Percentiles rank a stretch among this genome's conserved stretches.
phyloP scores from a whole-genome alignment of 2,329 filamentous ascomycete genomes.

The Xylariaceae sp. region DNA sequence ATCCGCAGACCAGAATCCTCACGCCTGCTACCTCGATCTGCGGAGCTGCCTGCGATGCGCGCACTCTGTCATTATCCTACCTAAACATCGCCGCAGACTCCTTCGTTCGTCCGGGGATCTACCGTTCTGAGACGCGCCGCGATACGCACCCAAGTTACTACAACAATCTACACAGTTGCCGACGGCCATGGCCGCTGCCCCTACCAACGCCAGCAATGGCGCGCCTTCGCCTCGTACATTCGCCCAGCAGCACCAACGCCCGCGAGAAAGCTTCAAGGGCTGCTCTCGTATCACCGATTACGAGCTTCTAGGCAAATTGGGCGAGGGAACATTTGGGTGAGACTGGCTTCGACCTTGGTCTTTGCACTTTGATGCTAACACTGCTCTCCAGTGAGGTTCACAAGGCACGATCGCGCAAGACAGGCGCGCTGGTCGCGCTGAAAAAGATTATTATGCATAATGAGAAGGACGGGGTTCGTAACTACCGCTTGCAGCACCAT shows the following conservation, averaged over 20 bases:
- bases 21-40: background rate
- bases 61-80: background rate
- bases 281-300: slow-evolving; percentile 81
- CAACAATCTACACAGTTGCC: background rate
- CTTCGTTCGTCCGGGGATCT: background rate
- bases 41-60: slow-evolving; percentile 9
- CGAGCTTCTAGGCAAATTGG: slow-evolving; percentile 75
- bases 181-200: slow-evolving; percentile 15
- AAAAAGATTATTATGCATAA: slow-evolving; percentile 99
- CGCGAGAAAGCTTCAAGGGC: slow-evolving; percentile 64
- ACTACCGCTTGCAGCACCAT: background rate
- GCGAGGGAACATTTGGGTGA: slow-evolving; percentile 91
- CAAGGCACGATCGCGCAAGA: slow-evolving; percentile 73
- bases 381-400: slow-evolving; percentile 66
- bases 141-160: background rate
- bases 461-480: slow-evolving; percentile 84
- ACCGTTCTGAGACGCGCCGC: background rate
- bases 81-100: slow-evolving; percentile 7
- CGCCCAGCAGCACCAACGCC: slow-evolving; percentile 51
- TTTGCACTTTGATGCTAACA: slow-evolving; percentile 22
- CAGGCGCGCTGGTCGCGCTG: slow-evolving; percentile 71
- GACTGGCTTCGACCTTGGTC: slow-evolving; percentile 32
- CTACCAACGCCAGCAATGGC: slow-evolving; percentile 21
- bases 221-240: slow-evolving; percentile 51
- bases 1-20: background rate